A percentile compares a stretch with the other conserved stretches of the same genome.
phyloP scores from a whole-genome alignment of 805 yeast species.

The Cyberlindnera xylosilytica region DNA sequence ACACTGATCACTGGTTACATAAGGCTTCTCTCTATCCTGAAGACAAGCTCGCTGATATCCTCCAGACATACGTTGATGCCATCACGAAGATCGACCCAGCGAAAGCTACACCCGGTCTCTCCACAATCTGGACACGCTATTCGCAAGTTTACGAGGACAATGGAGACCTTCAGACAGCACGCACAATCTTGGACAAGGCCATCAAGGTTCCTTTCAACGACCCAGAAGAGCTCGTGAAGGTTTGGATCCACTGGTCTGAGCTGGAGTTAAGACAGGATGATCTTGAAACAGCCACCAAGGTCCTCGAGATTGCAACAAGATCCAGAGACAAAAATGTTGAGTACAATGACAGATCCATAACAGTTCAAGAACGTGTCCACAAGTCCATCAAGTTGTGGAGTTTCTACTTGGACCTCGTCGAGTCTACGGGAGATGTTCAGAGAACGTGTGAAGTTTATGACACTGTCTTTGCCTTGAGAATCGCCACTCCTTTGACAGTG shows the following conservation, averaged over 20 bases:
- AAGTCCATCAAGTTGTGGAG: conserved; percentile 69
- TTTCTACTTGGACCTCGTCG: conserved; percentile 67
- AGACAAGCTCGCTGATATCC: conserved; percentile 38
- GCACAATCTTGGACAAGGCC: conserved; percentile 61
- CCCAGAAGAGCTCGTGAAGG: conserved; percentile 59
- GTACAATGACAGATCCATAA: conserved; percentile 39
- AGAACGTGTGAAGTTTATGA: conserved; percentile 47
- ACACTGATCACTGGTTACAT: conserved; percentile 66
- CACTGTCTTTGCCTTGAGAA: conserved; percentile 48
- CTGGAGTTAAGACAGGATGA: conserved; percentile 51
- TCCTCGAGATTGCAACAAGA: conserved; percentile 40
- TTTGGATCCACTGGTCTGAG: conserved; percentile 79
- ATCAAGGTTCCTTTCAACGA: conserved; percentile 64
- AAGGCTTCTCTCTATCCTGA: conserved; percentile 47
- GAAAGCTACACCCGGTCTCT: conserved; percentile 43
- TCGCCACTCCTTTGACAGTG: conserved; percentile 66
- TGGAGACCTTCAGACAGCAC: conserved; percentile 55
- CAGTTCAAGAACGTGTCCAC: conserved; percentile 58
- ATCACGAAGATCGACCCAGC: conserved; percentile 63
- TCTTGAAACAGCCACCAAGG: conserved; percentile 39
- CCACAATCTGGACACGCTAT: conserved; percentile 67
- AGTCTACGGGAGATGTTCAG: conserved; percentile 45
- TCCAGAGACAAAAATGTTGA: conserved; percentile 34
- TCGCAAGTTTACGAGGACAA: conserved; percentile 59
- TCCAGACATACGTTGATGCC: conserved; percentile 62